Percentiles rank a stretch among this genome's conserved stretches.
Conservation (phyloP, 768 basidiomycete species). For the Udeniomyces megalosporus region DNA sequence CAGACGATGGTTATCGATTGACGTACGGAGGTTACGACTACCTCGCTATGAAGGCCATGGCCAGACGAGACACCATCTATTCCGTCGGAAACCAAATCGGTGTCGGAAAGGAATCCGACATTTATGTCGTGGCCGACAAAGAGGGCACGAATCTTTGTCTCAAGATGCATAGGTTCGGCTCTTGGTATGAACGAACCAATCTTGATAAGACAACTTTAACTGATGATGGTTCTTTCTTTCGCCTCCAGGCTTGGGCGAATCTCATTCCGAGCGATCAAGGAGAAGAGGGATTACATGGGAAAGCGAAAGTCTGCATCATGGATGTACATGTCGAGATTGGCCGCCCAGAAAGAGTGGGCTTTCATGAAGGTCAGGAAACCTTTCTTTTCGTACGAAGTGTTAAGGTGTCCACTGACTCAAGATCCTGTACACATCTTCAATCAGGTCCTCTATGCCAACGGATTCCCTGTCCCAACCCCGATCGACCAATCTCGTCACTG, state of each 20-base stretch:
- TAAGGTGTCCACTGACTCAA: too few species aligned
- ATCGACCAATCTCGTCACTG: conserved; percentile 91
- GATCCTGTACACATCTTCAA: too few species aligned
- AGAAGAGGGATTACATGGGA: conserved; percentile 88
- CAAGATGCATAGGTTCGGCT: conserved; percentile 71
- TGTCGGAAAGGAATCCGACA: conserved; percentile 93
- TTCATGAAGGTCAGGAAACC: conserved; percentile 72
- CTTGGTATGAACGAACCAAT: too few species aligned
- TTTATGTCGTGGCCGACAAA: conserved; percentile 56
- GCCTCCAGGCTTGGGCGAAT: conserved; percentile 70
- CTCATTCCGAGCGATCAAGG: conserved; percentile 91
- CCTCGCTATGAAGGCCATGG: conserved; percentile 80
- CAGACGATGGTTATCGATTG: conserved; percentile 91
- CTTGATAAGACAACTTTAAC: not conserved
- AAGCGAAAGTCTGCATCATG: conserved; percentile 91
- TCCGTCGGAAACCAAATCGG: conserved; percentile 97
- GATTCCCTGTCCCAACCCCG: conserved; percentile 81
- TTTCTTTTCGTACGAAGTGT: too few species aligned
- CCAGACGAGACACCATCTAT: conserved; percentile 69
- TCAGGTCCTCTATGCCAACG: conserved; percentile 77
- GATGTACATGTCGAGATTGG: conserved; percentile 98
- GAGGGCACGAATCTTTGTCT: conserved; percentile 76
- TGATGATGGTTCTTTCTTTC: not conserved
- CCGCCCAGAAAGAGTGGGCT: conserved; percentile 94
- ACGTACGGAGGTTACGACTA: conserved; percentile 99